A percentile compares a stretch with the other conserved stretches of the same genome.
These are phyloP conservation scores for Tulasnella calospora DNA, from an alignment of 768 basidiomycete genomes.

Conservation along the genomic window DNA sequence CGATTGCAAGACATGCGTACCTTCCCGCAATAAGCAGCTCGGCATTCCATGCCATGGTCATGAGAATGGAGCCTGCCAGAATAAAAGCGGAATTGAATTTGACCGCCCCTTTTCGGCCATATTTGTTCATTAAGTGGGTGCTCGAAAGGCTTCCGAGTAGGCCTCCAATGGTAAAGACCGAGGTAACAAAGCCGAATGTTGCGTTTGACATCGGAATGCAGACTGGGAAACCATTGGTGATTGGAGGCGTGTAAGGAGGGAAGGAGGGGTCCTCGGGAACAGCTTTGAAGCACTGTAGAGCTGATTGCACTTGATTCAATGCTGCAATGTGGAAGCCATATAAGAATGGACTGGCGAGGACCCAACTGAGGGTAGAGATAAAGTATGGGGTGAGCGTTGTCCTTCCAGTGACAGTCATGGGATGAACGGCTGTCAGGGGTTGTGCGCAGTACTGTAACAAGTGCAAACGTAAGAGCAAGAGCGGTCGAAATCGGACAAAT, in stretches of 20 bases:
- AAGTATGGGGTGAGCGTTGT: conserved; percentile 6
- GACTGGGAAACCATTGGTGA: conserved; percentile 44
- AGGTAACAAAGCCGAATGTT: conserved; percentile 76
- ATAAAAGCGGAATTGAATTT: conserved; percentile 54
- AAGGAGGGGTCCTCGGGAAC: not conserved
- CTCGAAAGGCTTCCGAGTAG: conserved; percentile 68
- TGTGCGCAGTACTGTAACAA: not conserved
- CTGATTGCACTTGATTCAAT: conserved; percentile 78
- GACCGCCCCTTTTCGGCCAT: conserved; percentile 66
- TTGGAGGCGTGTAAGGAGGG: not conserved
- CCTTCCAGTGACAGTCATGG: conserved; percentile 4
- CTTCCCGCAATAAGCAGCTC: conserved; percentile 23
- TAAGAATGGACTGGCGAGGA: conserved; percentile 36
- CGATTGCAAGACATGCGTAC: conserved; percentile 16
- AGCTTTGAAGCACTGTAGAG: conserved; percentile 9
- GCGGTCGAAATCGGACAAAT: not conserved
- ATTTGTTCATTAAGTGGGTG: conserved; percentile 61
- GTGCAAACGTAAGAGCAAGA: not conserved
- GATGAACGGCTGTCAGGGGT: not conserved
- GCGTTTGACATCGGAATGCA: conserved; percentile 78
- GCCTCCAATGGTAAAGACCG: conserved; percentile 84
- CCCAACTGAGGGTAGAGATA: conserved; percentile 16
- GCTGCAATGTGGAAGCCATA: conserved; percentile 93
- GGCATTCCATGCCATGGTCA: conserved; percentile 23
- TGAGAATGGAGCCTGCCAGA: conserved; percentile 52